phyloP scores from a whole-genome alignment of 2,329 filamentous ascomycete species.

The Exophiala sp. region DNA sequence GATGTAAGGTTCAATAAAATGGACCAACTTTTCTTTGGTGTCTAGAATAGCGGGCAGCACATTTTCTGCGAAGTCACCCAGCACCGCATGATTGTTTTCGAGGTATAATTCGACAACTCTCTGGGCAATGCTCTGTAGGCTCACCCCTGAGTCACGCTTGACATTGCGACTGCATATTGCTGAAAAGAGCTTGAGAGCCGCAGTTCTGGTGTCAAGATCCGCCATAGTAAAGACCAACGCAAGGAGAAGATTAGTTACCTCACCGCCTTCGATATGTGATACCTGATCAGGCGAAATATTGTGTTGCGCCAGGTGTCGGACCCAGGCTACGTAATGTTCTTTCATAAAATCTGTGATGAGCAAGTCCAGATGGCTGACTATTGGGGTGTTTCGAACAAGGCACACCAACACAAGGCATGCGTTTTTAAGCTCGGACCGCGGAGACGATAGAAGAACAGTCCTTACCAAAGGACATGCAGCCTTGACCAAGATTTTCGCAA shows the following conservation, averaged over 20 bases:
- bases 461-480: constrained; percentile 18
- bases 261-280: constrained; percentile 3
- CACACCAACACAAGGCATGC: constrained; percentile 24
- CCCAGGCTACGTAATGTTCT: constrained; percentile 9
- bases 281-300: constrained; percentile 12
- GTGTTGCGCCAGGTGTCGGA: constrained; percentile 9
- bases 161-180: constrained; percentile 15
- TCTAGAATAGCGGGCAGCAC: constrained; percentile 25
- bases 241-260: constrained; percentile 16
- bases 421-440: constrained; percentile 24
- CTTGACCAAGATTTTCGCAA: constrained; percentile 8
- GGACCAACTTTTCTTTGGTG: constrained; percentile 15
- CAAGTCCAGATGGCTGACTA: constrained; percentile 12
- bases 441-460: constrained; percentile 19
- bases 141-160: neutral
- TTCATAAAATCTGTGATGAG: constrained; percentile 8
- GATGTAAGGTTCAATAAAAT: constrained; percentile 13
- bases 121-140: constrained; percentile 6
- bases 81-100: constrained; percentile 16
- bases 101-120: constrained; percentile 20
- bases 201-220: constrained; percentile 25
- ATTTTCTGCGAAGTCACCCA: constrained; percentile 25
- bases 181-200: constrained; percentile 26
- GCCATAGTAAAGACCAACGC: constrained; percentile 25
- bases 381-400: constrained; percentile 18